Conservation (phyloP, 352 stramenopile species). For the Phytophthora meadii region DNA sequence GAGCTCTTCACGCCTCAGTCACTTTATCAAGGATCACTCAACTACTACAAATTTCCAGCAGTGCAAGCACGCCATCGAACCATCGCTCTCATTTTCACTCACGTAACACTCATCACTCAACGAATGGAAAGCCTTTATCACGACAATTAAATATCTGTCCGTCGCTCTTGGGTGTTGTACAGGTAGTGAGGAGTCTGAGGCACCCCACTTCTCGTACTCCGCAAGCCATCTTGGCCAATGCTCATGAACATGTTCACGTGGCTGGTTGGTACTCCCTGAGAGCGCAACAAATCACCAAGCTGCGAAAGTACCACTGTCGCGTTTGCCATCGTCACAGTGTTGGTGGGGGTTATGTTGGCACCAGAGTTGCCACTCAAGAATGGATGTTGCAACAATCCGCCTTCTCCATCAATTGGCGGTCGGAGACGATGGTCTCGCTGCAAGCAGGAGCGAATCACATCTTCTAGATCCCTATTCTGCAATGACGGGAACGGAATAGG, state of each 20-base stretch:
- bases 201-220: slow-evolving; percentile 9
- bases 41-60: too few relatives aligned
- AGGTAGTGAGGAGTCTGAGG: slow-evolving; percentile 36
- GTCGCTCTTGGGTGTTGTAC: slow-evolving; percentile 72
- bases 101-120: not conserved
- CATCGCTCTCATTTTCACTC: too few relatives aligned
- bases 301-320: slow-evolving; percentile 52
- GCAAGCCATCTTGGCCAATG: slow-evolving; percentile 55
- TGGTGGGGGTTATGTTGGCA: slow-evolving; percentile 20
- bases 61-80: too few relatives aligned
- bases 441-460: slow-evolving; percentile 90
- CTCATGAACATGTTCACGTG: slow-evolving; percentile 59
- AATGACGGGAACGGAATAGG: slow-evolving; percentile 90
- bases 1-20: too few relatives aligned
- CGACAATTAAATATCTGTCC: slow-evolving; percentile 65
- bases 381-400: slow-evolving; percentile 83
- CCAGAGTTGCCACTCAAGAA: slow-evolving; percentile 63
- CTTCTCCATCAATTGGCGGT: slow-evolving; percentile 80
- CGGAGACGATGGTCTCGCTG: slow-evolving; percentile 81
- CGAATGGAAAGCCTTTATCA: not conserved
- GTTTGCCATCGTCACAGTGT: slow-evolving; percentile 52
- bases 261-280: slow-evolving; percentile 51
- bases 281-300: slow-evolving; percentile 55
- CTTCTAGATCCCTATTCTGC: slow-evolving; percentile 82
- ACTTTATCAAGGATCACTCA: too few relatives aligned